phyloP scores from a whole-genome alignment of 2,329 filamentous ascomycete genomes.

The Tolypocladium cylindrosporum region DNA sequence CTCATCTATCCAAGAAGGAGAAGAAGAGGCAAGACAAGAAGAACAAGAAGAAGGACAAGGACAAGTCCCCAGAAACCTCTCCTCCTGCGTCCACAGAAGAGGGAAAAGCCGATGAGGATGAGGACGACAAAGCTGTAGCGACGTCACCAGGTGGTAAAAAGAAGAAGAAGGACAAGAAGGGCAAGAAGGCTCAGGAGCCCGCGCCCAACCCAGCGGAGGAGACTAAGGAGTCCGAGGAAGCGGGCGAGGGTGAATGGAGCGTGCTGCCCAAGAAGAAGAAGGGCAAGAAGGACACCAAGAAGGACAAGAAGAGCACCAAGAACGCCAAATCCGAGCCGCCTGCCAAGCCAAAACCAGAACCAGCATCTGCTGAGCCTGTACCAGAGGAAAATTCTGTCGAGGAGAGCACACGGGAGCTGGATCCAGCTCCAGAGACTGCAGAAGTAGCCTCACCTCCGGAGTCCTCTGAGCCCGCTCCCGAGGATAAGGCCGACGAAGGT shows the following conservation, averaged over 20 bases:
- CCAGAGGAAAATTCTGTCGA: neutral
- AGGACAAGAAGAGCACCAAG: slow-evolving; percentile 9
- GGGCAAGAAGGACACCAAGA: slow-evolving; percentile 13
- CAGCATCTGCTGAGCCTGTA: neutral
- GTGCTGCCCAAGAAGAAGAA: slow-evolving; percentile 10
- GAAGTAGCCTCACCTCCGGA: neutral
- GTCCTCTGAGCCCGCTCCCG: neutral
- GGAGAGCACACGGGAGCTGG: neutral
- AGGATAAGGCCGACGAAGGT: neutral
- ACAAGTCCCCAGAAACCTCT: slow-evolving; percentile 1
- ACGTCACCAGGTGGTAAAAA: slow-evolving; percentile 12
- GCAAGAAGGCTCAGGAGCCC: slow-evolving; percentile 11
- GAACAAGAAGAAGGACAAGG: slow-evolving; percentile 9
- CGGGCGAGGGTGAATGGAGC: slow-evolving; percentile 5
- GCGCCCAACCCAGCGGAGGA: slow-evolving; percentile 4
- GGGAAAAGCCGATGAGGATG: slow-evolving; percentile 9
- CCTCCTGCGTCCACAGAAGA: slow-evolving; percentile 2
- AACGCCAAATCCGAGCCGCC: slow-evolving; percentile 4
- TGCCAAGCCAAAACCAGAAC: neutral
- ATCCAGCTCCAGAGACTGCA: neutral
- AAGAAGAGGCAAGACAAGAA: slow-evolving; percentile 12
- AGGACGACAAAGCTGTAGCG: slow-evolving; percentile 4
- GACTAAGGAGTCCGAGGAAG: slow-evolving; percentile 7
- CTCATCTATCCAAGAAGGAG: slow-evolving; percentile 4
- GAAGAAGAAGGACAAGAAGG: slow-evolving; percentile 7